phyloP scores from a whole-genome alignment of 2,329 filamentous ascomycete species.

The Sporothrix curviconia region DNA sequence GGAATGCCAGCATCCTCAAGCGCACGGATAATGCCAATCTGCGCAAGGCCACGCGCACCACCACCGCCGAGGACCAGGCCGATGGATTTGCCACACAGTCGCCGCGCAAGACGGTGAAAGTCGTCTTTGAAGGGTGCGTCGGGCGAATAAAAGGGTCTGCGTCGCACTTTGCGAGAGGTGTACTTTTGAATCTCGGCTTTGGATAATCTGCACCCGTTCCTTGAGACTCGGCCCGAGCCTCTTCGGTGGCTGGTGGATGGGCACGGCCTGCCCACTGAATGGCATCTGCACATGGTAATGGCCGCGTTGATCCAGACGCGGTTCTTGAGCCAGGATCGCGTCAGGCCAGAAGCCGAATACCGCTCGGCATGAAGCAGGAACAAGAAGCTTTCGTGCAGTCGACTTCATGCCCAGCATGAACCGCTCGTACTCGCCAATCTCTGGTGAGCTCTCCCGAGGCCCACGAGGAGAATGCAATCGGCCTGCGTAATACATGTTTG shows the following conservation, averaged over 20 bases:
- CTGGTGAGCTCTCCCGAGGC: constrained; percentile 79
- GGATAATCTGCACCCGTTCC: constrained; percentile 85
- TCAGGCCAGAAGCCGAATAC: constrained; percentile 78
- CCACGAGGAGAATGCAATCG: constrained; percentile 90
- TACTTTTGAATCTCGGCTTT: constrained; percentile 98
- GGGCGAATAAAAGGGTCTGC: constrained; percentile 80
- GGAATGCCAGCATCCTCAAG: constrained; percentile 95
- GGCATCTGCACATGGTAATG: constrained; percentile 98
- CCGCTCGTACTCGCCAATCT: constrained; percentile 91
- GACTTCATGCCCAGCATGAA: constrained; percentile 97
- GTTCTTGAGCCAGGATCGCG: constrained; percentile 82
- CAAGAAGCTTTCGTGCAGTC: constrained; percentile 86
- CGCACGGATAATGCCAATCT: constrained; percentile 88
- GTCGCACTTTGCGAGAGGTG: constrained; percentile 84
- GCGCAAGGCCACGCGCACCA: constrained; percentile 83
- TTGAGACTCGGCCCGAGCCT: constrained; percentile 82
- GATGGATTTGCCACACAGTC: constrained; percentile 88
- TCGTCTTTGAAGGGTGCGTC: constrained; percentile 94
- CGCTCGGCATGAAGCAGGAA: constrained; percentile 83
- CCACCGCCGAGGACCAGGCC: constrained; percentile 91
- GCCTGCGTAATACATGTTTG: constrained; percentile 96
- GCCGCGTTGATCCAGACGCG: constrained; percentile 94
- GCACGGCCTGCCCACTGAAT: constrained; percentile 68
- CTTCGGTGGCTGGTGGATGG: constrained; percentile 66
- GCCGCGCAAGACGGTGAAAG: constrained; percentile 84